Evolutionary conservation across 1,284 basidiomycete genomes (phyloP), one percentile per base, ranked within the genome.

Genomic region (Microbotryomycetes sp.): DNA sequence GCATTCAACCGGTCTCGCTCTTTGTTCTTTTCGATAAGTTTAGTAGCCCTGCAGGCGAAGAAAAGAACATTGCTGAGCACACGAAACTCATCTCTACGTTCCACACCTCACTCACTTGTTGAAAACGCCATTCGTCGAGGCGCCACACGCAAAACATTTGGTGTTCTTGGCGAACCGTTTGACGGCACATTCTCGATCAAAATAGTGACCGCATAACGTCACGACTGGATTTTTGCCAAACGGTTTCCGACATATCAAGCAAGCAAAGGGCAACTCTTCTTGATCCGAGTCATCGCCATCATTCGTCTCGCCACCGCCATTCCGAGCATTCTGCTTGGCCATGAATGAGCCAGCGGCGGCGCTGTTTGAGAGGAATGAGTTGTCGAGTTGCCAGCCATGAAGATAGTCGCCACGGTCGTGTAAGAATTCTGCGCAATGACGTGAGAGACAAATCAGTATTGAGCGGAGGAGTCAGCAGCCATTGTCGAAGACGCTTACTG

Each of bases 141-240:
- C 83, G 54, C 91, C 88, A 74, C 94, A 99, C 3, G 93, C 96
- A 57, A 91, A 83, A 71, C 96, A 99, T 77, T 94, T 98, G 2
- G 91, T 90, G 45, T 89, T 97, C 79, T 88, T 94, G 47, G 85
- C 84, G 72, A 88, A 98, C 45, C 96, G 51, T 53, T 71, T 69
- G 66, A 77, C 76, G 64, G 78, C 77, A 73, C 82, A 73, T 23
- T 60, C 57, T 58, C 89, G 89, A 77, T 93, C 97, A 75, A 93
- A 98, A 78, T 97, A 97, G 77, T 98, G 96, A 2, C 89, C 90
- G 75, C 96, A 99, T 56, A 89, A 86, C 21, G 96, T 98, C 56
- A 92, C 89, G 66, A 99, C 83, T 5, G 94, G 94, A 71, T 97
- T 91, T 5, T 86, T 91, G 4, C 86, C 91, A 76, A 94, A 98